Evolutionary conservation across 2,329 filamentous ascomycete species (phyloP), one percentile per base, ranked within the genome.

Genomic region (Aspergillus persii): DNA sequence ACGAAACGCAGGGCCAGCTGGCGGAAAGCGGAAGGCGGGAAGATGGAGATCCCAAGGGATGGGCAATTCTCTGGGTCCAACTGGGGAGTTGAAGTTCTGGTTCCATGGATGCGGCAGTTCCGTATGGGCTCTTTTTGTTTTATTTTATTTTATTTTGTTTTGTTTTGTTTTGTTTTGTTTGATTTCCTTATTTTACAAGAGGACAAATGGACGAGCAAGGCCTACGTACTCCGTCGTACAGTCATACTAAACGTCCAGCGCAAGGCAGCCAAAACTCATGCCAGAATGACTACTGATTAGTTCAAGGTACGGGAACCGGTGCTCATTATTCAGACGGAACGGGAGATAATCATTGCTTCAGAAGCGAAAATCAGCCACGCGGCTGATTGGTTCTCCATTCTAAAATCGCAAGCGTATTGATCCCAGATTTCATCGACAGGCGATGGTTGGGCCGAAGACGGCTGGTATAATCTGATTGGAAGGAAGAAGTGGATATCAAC

Each of bases 1-100:
- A 67, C 59, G 58, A 64, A 58, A 62, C 53, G 59, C 61, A 66
- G 59, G 62, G 61, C 51, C 59, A 63, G 62, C 58, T 62, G 58
- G 58, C 58, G 64, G 64, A 63, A 65, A 61, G 61, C 60, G 63
- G 62, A 64, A 63, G 58, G 62, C 61, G 65, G 65, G 62, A 67
- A 64, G 61, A 61, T 62, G 59, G 60, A 61, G 63, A 62, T 64
- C 60, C 58, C 55, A 60, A 58, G 57, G 59, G 56, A 61, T 58
- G 50, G 18, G 23, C 61, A 23, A 57, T 63, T 63, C 54, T 56
- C 53, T 64, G 62, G 62, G 63, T 61, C 63, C 29, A 29, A 50
- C 46, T 56, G 54, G 48, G 53, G 11, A 54, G 26, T 41, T 23
- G 53, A 33, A 47, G 41, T 8, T 54, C 18, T 48, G 23, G 53